A percentile compares a stretch with the other conserved stretches of the same genome.
Conservation (phyloP, 768 basidiomycete species). For the Lentinula lateritia region DNA sequence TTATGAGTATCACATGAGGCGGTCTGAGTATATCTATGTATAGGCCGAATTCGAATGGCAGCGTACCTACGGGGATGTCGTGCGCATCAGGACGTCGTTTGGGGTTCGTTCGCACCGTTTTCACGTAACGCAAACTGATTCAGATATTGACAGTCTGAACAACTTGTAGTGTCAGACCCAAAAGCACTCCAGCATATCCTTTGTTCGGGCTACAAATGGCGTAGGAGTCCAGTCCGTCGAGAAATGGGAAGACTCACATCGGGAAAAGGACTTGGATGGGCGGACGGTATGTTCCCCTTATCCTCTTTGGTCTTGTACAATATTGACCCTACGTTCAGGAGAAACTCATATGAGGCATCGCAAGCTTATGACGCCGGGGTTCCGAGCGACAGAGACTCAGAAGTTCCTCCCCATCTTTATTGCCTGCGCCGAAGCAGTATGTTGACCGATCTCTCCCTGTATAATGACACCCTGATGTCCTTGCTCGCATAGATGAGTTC, state of each 20-base stretch:
- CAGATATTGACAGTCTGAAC: too few species aligned
- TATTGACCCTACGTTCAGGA: slow-evolving; percentile 13
- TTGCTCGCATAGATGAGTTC: too few species aligned
- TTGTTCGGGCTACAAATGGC: slow-evolving; percentile 44
- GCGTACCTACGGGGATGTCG: background rate
- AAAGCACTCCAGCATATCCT: slow-evolving; percentile 53
- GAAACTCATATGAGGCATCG: slow-evolving; percentile 50
- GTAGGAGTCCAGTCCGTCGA: slow-evolving; percentile 30
- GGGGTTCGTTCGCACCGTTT: too few species aligned
- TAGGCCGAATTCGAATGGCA: slow-evolving; percentile 28
- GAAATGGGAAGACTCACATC: slow-evolving; percentile 44
- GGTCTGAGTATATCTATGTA: slow-evolving; percentile 36
- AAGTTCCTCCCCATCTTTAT: too few species aligned
- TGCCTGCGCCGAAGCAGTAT: too few species aligned
- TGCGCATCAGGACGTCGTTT: background rate
- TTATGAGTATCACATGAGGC: slow-evolving; percentile 38
- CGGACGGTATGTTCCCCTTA: slow-evolving; percentile 33
- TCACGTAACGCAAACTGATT: too few species aligned
- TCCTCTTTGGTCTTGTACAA: background rate
- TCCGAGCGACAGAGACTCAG: slow-evolving; percentile 23
- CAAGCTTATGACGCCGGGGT: slow-evolving; percentile 50
- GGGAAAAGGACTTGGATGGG: slow-evolving; percentile 50
- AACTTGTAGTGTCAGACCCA: slow-evolving; percentile 9
- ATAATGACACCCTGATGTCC: too few species aligned
- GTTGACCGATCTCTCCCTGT: too few species aligned